phyloP scores from a whole-genome alignment of 1,139 yeast species.

The Suhomyces kunorum region DNA sequence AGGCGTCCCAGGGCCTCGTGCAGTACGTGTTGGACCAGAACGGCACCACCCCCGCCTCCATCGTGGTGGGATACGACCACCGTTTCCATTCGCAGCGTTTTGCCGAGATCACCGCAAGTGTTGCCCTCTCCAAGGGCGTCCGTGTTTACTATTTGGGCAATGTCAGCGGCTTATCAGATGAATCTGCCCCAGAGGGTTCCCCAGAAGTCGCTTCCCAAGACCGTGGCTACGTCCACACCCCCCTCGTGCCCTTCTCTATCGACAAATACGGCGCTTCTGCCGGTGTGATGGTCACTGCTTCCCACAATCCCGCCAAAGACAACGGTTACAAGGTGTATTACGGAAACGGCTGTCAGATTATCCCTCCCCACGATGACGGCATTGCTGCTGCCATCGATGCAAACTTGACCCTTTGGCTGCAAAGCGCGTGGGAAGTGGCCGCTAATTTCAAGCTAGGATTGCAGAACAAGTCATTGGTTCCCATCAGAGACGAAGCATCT shows the following conservation, averaged over 20 bases:
- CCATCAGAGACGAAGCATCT: slow-evolving; percentile 35
- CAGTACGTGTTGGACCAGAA: slow-evolving; percentile 46
- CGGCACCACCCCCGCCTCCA: slow-evolving; percentile 25
- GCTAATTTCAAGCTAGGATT: slow-evolving; percentile 32
- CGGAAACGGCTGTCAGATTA: slow-evolving; percentile 91
- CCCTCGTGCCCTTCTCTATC: slow-evolving; percentile 87
- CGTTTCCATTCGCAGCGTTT: slow-evolving; percentile 76
- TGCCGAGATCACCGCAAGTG: slow-evolving; percentile 78
- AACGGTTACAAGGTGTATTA: slow-evolving; percentile 96
- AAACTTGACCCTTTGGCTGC: slow-evolving; percentile 63
- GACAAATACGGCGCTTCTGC: slow-evolving; percentile 63
- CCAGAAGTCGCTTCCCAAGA: slow-evolving; percentile 18
- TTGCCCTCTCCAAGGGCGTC: slow-evolving; percentile 67
- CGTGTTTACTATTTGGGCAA: slow-evolving; percentile 65
- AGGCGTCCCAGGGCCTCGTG: slow-evolving; percentile 91
- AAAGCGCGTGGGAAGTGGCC: slow-evolving; percentile 49
- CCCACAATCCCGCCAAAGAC: slow-evolving; percentile 88
- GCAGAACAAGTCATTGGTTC: slow-evolving; percentile 22
- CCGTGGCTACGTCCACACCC: slow-evolving; percentile 69
- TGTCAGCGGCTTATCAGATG: slow-evolving; percentile 30
- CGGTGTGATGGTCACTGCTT: slow-evolving; percentile 96
- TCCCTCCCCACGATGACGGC: slow-evolving; percentile 81
- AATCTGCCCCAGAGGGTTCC: slow-evolving; percentile 18
- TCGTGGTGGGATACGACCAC: slow-evolving; percentile 92
- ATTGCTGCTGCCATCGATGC: slow-evolving; percentile 65